Evolutionary conservation across 1,284 basidiomycete species (phyloP).

Genomic region (Rhodotorula sp.): DNA sequence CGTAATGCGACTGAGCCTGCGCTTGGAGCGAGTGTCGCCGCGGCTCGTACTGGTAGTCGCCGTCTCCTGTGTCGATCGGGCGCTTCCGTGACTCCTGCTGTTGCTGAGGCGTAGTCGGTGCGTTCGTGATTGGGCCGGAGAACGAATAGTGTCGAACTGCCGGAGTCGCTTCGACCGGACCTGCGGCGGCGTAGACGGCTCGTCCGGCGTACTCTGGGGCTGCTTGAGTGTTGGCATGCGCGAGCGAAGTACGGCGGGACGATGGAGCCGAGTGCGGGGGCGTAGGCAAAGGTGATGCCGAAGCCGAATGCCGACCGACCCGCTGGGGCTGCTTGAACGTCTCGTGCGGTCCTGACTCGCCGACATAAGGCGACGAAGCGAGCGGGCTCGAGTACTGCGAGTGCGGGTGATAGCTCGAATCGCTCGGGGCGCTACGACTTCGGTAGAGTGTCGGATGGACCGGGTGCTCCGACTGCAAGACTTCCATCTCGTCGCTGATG

Average conservation of each 20-base stretch:
- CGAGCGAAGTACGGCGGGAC: conserved; percentile 1
- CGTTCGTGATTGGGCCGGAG: background rate
- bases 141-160: background rate
- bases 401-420: too few relatives aligned
- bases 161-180: background rate
- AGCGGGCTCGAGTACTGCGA: too few relatives aligned
- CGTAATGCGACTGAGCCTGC: background rate
- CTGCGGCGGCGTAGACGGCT: background rate
- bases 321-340: too few relatives aligned
- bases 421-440: too few relatives aligned
- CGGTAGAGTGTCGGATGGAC: too few relatives aligned
- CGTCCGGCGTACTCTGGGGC: background rate
- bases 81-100: background rate
- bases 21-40: background rate
- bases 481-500: too few relatives aligned
- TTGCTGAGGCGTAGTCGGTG: background rate
- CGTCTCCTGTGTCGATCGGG: background rate
- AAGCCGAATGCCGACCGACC: background rate
- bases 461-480: too few relatives aligned
- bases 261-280: background rate
- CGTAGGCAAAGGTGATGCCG: background rate
- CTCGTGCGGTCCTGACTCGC: too few relatives aligned
- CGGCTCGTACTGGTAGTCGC: background rate
- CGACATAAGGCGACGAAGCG: too few relatives aligned
- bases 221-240: conserved; percentile 2